Evolutionary conservation across 2,329 filamentous ascomycete genomes (phyloP), one percentile per base, ranked within the genome.

Genomic region (Phyllosticta capitalensis): DNA sequence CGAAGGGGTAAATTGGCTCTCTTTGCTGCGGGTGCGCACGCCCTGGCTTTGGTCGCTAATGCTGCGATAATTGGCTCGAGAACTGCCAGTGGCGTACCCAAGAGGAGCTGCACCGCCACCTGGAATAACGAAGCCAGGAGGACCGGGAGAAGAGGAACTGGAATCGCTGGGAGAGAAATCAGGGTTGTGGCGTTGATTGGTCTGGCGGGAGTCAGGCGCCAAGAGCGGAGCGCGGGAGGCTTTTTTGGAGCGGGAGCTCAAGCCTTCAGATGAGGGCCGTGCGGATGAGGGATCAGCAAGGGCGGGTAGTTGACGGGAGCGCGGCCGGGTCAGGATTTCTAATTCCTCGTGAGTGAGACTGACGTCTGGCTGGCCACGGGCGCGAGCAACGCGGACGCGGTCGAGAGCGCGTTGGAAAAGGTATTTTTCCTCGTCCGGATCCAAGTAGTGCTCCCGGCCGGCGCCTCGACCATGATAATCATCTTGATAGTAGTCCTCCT

Each of bases 291-390:
- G 67, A 58, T 68, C 65, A 50, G 62, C 52, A 62, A 58, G 51
- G 28, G 24, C 38, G 68, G 58, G 50, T 26, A 51, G 45, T 59
- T 64, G 63, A 67, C 68, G 67, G 63, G 63, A 67, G 64, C 63
- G 65, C 64, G 56, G 61, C 52, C 52, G 59, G 53, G 58, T 53
- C 55, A 60, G 60, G 59, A 90, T 91, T 63, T 86, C 87, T 66
- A 96, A 78, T 72, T 96, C 92, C 58, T 88, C 84, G 67, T 86
- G 83, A 65, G 82, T 90, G 63, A 97, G 81, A 70, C 86, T 88
- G 59, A 96, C 89, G 60, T 95, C 89, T 52, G 81, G 79, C 72
- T 86, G 87, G 63, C 91, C 91, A 67, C 84, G 84, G 63, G 83
- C 83, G 70, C 89, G 85, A 17, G 92, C 90, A 64, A 85, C 83